Base-by-base conservation (phyloP, 306 rosid genomes). In the Lathyrus aphaca region DNA sequence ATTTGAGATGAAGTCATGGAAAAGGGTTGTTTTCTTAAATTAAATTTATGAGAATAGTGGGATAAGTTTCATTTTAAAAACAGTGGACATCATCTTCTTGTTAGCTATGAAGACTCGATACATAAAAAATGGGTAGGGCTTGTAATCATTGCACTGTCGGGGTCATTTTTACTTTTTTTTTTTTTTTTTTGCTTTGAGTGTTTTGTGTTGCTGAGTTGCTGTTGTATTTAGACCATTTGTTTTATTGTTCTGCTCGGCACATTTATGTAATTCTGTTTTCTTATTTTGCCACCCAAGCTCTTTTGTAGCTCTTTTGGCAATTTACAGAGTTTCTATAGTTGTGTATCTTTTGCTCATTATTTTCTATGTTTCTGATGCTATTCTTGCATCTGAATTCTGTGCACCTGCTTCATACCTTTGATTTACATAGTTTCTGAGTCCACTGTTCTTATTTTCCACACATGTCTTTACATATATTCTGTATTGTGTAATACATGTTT, bases 371-470 rank as follows among this genome's bases (percentile, higher is more conserved):
- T 30, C 6, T 4, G 6, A 4, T 30, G 35, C 3, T 25, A 4
- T 25, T 25, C 42, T 37, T 37, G 42, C 14, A 19, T 15, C 29
- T 53, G 58, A 53, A 53, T 53, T 19, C 23, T 4, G 29, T 53
- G 58, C 58, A 53, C 10, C 5, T 53, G 29, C 13, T 10, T 53
- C 30, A 53, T 53, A 19, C 32, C 30, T 10, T 23, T 53, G 58
- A 11, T 53, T 53, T 53, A n/a, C 32, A 21, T 10, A 49, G 18
- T 53, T 53, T 51, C 5, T 19, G n/a, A 19, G n/a, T 53, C 23
- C n/a, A 53, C 14, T 53, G 58, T 13, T 21, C 58, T 53, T 53
- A 53, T 53, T 53, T 53, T 53, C 4, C 30, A 14, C 58, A 53
- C 29, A 21, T 21, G 14, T 10, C 30, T 19, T 53, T 21, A 19